Conservation (phyloP, 768 basidiomycete genomes). For the Suillus lakei region DNA sequence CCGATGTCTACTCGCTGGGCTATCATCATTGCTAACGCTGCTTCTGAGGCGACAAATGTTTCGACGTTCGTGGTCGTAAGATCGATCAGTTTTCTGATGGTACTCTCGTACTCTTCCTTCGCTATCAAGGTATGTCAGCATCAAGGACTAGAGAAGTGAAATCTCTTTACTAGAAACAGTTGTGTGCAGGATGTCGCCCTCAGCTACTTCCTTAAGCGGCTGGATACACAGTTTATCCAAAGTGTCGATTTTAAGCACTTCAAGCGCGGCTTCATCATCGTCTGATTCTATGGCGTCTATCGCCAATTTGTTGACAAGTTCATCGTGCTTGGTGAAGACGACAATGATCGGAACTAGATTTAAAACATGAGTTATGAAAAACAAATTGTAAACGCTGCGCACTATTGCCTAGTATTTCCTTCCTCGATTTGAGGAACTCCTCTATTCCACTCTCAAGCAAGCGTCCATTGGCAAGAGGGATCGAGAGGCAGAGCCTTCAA, state of each 20-base stretch:
- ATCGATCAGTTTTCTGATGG: slow-evolving; percentile 9
- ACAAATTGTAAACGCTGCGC: background rate
- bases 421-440: slow-evolving; percentile 5
- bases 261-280: background rate
- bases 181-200: slow-evolving; percentile 2
- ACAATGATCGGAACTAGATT: slow-evolving; percentile 9
- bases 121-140: slow-evolving; percentile 1
- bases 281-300: background rate
- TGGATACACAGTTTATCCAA: slow-evolving; percentile 9
- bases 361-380: background rate
- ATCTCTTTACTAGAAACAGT: slow-evolving; percentile 10
- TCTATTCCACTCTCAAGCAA: slow-evolving; percentile 9
- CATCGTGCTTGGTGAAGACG: slow-evolving; percentile 14
- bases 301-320: background rate
- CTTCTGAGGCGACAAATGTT: slow-evolving; percentile 10
- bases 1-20: slow-evolving; percentile 12
- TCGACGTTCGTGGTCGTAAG: slow-evolving; percentile 13
- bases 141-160: background rate
- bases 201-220: slow-evolving; percentile 9
- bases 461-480: slow-evolving; percentile 11
- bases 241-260: background rate
- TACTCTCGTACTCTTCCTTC: slow-evolving; percentile 5
- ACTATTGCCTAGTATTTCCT: slow-evolving; percentile 11
- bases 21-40: slow-evolving; percentile 11
- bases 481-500: slow-evolving; percentile 11